Conservation (phyloP, 345 rosid genomes). For the Arabidopsis thaliana region DNA sequence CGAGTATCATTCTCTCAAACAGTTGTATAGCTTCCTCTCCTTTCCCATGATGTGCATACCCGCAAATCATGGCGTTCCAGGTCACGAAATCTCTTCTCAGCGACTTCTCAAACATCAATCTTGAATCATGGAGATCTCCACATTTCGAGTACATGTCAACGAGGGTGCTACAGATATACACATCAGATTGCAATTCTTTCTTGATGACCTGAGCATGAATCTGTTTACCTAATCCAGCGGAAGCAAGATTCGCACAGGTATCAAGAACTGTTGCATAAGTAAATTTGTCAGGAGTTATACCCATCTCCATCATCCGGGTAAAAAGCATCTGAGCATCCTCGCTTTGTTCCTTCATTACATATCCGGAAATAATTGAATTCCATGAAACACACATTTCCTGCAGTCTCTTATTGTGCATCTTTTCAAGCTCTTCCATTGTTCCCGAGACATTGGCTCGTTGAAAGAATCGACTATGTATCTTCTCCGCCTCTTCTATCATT, state of each 20-base stretch:
- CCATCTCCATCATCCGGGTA: slow-evolving; percentile 67
- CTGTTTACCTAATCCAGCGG: slow-evolving; percentile 81
- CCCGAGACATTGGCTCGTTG: slow-evolving; percentile 61
- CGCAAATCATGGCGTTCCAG: slow-evolving; percentile 94
- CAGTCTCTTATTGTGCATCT: slow-evolving; percentile 62
- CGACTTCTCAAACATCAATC: slow-evolving; percentile 70
- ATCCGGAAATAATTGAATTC: slow-evolving; percentile 82
- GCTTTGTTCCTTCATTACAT: slow-evolving; percentile 64
- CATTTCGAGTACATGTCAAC: slow-evolving; percentile 98
- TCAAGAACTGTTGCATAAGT: slow-evolving; percentile 89
- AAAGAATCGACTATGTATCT: slow-evolving; percentile 71
- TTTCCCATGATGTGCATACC: slow-evolving; percentile 86
- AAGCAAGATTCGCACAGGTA: slow-evolving; percentile 84
- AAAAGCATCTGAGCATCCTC: slow-evolving; percentile 81
- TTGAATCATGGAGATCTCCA: slow-evolving; percentile 80
- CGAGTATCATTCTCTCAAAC: slow-evolving; percentile 64
- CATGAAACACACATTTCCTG: slow-evolving; percentile 60
- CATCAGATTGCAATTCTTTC: slow-evolving; percentile 72
- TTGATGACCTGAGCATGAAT: slow-evolving; percentile 84
- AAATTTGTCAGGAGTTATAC: slow-evolving; percentile 74
- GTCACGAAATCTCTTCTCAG: slow-evolving; percentile 71
- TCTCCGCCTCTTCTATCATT: slow-evolving; percentile 69
- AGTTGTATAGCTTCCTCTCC: slow-evolving; percentile 73
- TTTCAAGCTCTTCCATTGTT: slow-evolving; percentile 61
- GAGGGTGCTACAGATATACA: slow-evolving; percentile 80